These are phyloP conservation scores for Iris macrosiphon DNA, from an alignment of 106 monocot species.

Conservation along the genomic window DNA sequence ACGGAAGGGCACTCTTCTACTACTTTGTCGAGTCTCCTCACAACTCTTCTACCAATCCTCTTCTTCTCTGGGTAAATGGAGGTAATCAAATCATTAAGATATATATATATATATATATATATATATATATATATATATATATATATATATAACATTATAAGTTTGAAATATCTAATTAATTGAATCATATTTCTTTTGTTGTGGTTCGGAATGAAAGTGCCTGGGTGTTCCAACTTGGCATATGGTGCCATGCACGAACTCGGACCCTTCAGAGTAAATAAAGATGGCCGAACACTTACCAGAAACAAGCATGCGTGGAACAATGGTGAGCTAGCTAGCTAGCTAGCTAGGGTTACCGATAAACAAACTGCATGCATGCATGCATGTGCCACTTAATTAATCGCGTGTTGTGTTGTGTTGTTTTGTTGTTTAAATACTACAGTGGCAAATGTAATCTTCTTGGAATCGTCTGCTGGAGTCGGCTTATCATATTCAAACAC, in stretches of 20 bases:
- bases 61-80: conserved; percentile 11
- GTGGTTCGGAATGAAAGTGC: conserved; percentile 2
- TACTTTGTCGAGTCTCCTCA: conserved; percentile 3
- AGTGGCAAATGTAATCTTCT: conserved; percentile 28
- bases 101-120: too few species aligned
- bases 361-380: not conserved
- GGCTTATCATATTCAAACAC: conserved; percentile 31
- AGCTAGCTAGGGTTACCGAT: not conserved
- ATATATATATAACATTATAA: too few species aligned
- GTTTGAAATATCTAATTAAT: too few species aligned
- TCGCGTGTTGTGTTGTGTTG: too few species aligned
- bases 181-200: not conserved
- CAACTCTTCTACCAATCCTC: not conserved
- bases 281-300: not conserved
- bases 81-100: too few species aligned
- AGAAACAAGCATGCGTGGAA: conserved; percentile 19
- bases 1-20: conserved; percentile 8
- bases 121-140: not conserved
- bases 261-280: conserved; percentile 12
- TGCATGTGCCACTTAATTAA: not conserved
- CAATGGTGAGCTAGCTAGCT: conserved; percentile 6
- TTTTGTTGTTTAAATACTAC: too few species aligned
- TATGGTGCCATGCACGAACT: conserved; percentile 18
- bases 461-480: conserved; percentile 21
- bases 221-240: conserved; percentile 20